These are phyloP conservation scores for Ceratocystis variospora DNA, from an alignment of 2,329 filamentous ascomycete genomes.

Conservation along the genomic window DNA sequence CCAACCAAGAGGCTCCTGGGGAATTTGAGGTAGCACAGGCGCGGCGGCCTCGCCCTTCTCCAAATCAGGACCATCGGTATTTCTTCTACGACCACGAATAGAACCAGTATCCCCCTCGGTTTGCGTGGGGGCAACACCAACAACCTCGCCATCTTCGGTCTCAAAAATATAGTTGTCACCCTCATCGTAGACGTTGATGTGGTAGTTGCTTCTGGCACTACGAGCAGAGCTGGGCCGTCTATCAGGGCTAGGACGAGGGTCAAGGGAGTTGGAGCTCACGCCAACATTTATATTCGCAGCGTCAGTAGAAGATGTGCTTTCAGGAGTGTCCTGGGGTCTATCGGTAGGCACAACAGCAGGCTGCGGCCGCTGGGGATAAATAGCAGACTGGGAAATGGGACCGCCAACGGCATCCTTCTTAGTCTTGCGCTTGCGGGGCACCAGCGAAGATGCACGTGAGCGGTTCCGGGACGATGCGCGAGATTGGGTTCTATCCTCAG, in stretches of 20 bases:
- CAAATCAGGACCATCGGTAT: slow-evolving; percentile 19
- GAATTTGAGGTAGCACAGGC: slow-evolving; percentile 5
- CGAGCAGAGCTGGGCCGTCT: slow-evolving; percentile 22
- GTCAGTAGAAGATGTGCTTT: slow-evolving; percentile 9
- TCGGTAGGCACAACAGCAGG: slow-evolving; percentile 2
- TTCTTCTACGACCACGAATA: neutral
- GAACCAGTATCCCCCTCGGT: slow-evolving; percentile 24
- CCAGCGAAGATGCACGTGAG: slow-evolving; percentile 26
- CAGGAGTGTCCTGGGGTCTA: neutral
- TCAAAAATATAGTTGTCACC: slow-evolving; percentile 69
- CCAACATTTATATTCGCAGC: slow-evolving; percentile 7
- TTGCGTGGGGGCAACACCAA: slow-evolving; percentile 45
- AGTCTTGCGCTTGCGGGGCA: slow-evolving; percentile 47
- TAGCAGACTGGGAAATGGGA: slow-evolving; percentile 79
- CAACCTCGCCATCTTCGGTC: slow-evolving; percentile 73
- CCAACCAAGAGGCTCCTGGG: slow-evolving; percentile 23
- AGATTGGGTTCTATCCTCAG: slow-evolving; percentile 17
- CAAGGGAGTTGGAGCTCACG: neutral
- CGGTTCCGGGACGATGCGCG: slow-evolving; percentile 12
- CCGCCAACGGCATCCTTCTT: slow-evolving; percentile 62
- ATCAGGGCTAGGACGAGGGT: neutral
- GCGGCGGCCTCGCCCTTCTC: slow-evolving; percentile 20
- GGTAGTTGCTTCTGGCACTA: slow-evolving; percentile 18
- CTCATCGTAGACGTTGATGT: slow-evolving; percentile 64
- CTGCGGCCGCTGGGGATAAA: slow-evolving; percentile 45